Percentiles rank a stretch among this genome's conserved stretches.
These are phyloP conservation scores for Dactylonectria macrodidyma DNA, from an alignment of 2,329 filamentous ascomycete genomes.

Conservation along the genomic window DNA sequence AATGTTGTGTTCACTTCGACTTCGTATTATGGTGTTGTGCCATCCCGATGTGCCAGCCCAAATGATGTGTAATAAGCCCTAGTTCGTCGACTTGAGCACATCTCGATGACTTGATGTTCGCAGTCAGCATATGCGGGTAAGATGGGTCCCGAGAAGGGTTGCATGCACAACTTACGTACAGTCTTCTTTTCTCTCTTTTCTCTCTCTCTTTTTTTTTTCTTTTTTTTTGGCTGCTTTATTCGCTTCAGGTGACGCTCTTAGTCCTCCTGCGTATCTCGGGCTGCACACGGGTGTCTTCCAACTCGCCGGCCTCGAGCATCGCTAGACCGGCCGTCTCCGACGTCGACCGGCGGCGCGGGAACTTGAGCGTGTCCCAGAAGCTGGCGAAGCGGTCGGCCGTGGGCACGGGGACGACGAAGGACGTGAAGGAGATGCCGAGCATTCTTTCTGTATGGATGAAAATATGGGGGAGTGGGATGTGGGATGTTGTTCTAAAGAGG, in stretches of 20 bases:
- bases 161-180: not conserved
- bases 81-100: not conserved
- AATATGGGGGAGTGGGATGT: no score
- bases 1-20: not conserved
- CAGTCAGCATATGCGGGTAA: not conserved
- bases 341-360: constrained; percentile 38
- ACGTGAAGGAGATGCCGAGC: constrained; percentile 39
- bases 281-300: constrained; percentile 35
- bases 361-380: constrained; percentile 34
- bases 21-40: not conserved
- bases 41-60: not conserved
- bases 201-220: no score
- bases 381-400: constrained; percentile 17
- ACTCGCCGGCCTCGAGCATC: constrained; percentile 36
- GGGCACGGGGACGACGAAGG: constrained; percentile 40
- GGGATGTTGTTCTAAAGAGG: not conserved
- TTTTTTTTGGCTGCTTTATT: not conserved
- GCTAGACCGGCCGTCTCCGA: constrained; percentile 31
- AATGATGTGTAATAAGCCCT: not conserved
- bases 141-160: not conserved
- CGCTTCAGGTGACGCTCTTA: not conserved
- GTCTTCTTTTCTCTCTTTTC: not conserved
- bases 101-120: not conserved
- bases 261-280: not conserved
- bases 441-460: constrained; percentile 19